These are phyloP conservation scores for Oryza punctata DNA, from an alignment of 176 grass and related monocot genomes.

Conservation along the genomic window DNA sequence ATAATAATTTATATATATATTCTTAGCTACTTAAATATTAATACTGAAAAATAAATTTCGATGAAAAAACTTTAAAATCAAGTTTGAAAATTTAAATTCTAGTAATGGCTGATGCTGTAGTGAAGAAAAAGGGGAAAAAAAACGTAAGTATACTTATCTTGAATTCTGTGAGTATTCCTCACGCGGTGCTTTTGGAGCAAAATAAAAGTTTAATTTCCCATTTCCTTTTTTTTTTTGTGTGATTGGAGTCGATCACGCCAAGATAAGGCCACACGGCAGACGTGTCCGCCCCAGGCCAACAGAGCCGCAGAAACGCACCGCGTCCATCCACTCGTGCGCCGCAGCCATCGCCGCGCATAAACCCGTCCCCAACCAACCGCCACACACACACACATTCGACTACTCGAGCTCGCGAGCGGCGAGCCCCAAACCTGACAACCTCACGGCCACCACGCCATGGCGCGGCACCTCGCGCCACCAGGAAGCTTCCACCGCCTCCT, in stretches of 20 bases:
- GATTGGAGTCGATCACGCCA: constrained; percentile 3
- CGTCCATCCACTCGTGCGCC: constrained; percentile 15
- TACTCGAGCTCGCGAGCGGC: not conserved
- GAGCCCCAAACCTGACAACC: not conserved
- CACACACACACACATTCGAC: not conserved
- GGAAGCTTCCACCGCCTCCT: constrained; percentile 47
- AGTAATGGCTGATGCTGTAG: too few relatives aligned
- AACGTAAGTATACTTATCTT: too few relatives aligned
- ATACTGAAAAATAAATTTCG: too few relatives aligned
- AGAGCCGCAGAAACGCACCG: not conserved
- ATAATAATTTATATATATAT: too few relatives aligned
- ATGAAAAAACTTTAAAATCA: too few relatives aligned
- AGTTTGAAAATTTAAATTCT: too few relatives aligned
- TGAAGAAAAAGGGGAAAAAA: too few relatives aligned
- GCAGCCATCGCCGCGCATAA: constrained; percentile 9
- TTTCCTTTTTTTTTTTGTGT: not conserved
- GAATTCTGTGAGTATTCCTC: too few relatives aligned
- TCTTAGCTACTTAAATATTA: too few relatives aligned
- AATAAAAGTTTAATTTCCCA: not conserved
- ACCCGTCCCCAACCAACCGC: not conserved
- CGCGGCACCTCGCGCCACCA: constrained; percentile 55
- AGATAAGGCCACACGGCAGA: constrained; percentile 26
- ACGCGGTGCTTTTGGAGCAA: too few relatives aligned
- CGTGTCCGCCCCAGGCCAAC: not conserved
- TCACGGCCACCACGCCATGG: constrained; percentile 46